phyloP scores from a whole-genome alignment of 345 rosid species.

The Mercurialis annua region DNA sequence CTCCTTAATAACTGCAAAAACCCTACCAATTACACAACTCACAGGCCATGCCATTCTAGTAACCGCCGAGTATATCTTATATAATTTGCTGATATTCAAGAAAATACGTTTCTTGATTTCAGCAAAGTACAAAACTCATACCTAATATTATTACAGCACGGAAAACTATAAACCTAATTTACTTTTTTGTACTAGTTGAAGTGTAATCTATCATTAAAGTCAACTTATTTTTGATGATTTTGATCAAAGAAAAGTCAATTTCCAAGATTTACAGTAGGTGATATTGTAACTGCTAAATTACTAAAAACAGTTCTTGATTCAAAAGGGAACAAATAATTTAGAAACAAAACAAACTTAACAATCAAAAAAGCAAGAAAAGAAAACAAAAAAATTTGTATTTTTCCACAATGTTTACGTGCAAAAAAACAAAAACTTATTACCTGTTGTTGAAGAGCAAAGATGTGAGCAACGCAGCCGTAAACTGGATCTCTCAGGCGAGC shows the following conservation, averaged over 20 bases:
- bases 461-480: slow-evolving; percentile 36
- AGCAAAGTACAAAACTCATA: slow-evolving; percentile 27
- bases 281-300: neutral
- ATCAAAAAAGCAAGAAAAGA: neutral
- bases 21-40: slow-evolving; percentile 22
- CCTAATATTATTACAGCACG: slow-evolving; percentile 1
- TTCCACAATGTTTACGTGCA: neutral
- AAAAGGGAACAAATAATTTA: neutral
- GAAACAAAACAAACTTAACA: neutral
- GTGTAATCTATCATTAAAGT: neutral
- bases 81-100: slow-evolving; percentile 11
- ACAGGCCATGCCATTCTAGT: slow-evolving; percentile 14
- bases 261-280: neutral
- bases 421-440: slow-evolving; percentile 6
- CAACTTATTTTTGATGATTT: neutral
- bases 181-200: neutral
- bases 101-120: slow-evolving; percentile 44
- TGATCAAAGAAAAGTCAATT: neutral
- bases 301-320: neutral
- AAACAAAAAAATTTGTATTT: neutral
- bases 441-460: slow-evolving; percentile 36
- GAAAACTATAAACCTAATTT: neutral
- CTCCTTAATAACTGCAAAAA: slow-evolving; percentile 42
- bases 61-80: slow-evolving; percentile 34
- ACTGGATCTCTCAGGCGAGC: slow-evolving; percentile 32